These are phyloP conservation scores for Marasmius tenuissimus DNA, from an alignment of 1,284 basidiomycete species.

Conservation along the genomic window DNA sequence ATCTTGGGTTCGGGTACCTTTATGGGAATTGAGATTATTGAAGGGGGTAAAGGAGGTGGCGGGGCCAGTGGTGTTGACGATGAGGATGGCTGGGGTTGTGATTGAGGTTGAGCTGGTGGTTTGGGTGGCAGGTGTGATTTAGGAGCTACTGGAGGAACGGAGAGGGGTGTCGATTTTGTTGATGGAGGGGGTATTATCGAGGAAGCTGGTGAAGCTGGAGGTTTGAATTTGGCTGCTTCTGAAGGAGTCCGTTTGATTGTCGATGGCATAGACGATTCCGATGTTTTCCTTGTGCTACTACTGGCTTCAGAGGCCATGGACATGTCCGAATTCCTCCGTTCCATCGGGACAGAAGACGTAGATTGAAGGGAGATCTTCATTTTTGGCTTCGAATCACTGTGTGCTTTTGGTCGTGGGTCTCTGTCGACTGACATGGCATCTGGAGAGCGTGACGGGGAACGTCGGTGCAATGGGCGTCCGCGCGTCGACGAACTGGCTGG, in stretches of 20 bases:
- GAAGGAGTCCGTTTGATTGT: not conserved
- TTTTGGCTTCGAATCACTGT: not conserved
- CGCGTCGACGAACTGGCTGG: not conserved
- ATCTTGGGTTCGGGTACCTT: slow-evolving; percentile 16
- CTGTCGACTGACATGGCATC: not conserved
- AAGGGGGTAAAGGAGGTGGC: not conserved
- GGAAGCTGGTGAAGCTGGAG: not conserved
- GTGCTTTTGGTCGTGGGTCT: not conserved
- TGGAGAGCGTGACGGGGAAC: not conserved
- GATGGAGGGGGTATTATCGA: not conserved
- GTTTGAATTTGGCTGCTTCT: not conserved
- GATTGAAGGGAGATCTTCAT: not conserved
- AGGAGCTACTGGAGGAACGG: not conserved
- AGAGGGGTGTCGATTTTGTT: not conserved
- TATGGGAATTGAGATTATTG: slow-evolving; percentile 10
- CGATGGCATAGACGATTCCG: not conserved
- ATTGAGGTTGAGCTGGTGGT: slow-evolving; percentile 11
- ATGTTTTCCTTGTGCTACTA: not conserved
- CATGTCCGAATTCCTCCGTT: not conserved
- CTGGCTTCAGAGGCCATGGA: not conserved
- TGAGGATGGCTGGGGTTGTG: slow-evolving; percentile 10
- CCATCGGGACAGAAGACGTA: not conserved
- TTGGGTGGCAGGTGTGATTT: not conserved
- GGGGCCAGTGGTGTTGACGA: slow-evolving; percentile 16
- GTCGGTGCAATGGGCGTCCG: not conserved